phyloP scores from a whole-genome alignment of 176 grass and related monocot species.

The Metroxylon sagu region DNA sequence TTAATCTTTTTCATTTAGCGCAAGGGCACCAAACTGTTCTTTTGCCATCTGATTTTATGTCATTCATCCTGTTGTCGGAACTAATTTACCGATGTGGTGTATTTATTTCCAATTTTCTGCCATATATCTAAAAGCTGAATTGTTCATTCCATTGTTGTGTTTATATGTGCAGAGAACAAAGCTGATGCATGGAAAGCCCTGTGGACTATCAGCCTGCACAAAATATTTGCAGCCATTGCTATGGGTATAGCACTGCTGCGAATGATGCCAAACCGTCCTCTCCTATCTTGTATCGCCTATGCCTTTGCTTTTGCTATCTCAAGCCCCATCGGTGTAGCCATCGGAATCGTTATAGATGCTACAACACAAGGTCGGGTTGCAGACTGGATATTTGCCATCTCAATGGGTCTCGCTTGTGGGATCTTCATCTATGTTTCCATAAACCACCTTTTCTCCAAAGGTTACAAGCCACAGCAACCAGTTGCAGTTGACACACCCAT shows the following conservation, averaged over 20 bases:
- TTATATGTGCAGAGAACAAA: slow-evolving; percentile 54
- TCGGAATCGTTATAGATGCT: slow-evolving; percentile 85
- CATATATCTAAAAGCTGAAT: no score
- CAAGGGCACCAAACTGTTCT: no score
- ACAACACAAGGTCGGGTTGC: slow-evolving; percentile 78
- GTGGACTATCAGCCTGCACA: slow-evolving; percentile 97
- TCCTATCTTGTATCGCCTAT: slow-evolving; percentile 66
- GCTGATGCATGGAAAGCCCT: slow-evolving; percentile 88
- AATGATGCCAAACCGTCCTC: slow-evolving; percentile 63
- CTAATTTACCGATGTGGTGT: no score
- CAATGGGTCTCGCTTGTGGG: slow-evolving; percentile 84
- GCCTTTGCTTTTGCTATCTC: slow-evolving; percentile 85
- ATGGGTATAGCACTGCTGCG: slow-evolving; percentile 87
- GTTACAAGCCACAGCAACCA: slow-evolving; percentile 44
- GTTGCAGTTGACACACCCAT: slow-evolving; percentile 42
- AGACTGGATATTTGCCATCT: slow-evolving; percentile 83
- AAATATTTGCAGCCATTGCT: slow-evolving; percentile 88
- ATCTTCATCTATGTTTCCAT: slow-evolving; percentile 93
- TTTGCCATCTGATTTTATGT: no score
- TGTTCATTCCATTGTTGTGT: not conserved
- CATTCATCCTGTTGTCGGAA: no score
- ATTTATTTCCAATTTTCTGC: no score
- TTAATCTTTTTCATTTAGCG: no score
- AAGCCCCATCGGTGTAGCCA: slow-evolving; percentile 63
- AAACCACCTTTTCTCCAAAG: slow-evolving; percentile 84